Evolutionary conservation across 805 yeast species (phyloP), one percentile per base, ranked within the genome.

Genomic region (Nakazawaea molendinolei): DNA sequence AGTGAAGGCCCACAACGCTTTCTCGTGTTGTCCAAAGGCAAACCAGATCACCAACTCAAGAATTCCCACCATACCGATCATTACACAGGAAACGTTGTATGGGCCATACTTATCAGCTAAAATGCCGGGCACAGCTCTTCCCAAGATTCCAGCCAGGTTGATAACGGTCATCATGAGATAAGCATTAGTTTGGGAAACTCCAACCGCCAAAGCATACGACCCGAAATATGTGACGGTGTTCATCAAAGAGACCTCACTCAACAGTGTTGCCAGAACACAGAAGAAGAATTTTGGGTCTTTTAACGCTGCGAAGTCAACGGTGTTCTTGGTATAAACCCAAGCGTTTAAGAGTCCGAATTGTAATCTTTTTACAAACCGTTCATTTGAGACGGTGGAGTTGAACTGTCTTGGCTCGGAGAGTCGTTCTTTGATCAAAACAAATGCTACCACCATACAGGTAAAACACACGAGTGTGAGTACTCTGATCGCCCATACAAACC

Each of bases 401-500:
- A n/a, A n/a, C n/a, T n/a, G n/a, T n/a, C n/a, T n/a, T n/a, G n/a
- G n/a, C n/a, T n/a, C 45, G 48, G 32, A 23, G 62, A 61, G 37
- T 36, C 78, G 51, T 17, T 67, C 62, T 25, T 54, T 54, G 19
- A 66, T 48, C 4, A 67, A 44, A 1, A 61, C 2, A 13, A 68
- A 50, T 3, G 69, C 51, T 5, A 55, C 28, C 0, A 41, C 23
- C 18, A 56, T 1, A 41, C 45, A 1, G 48, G 48, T 31, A 24
- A 59, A 37, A 58, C 27, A 14, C 8, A 74, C 48, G 32, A 62
- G 51, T 0, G 63, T 67, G 33, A 77, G 51, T 6, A 69, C 60
- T 27, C 85, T 56, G 41, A 76, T 66, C 1, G 82, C 66, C 82
- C 84, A 78, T 2, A 61, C 66, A 49, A 63, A 79, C 2, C 86